phyloP scores from a whole-genome alignment of 2,329 filamentous ascomycete genomes.

The Talaromyces atroroseus region DNA sequence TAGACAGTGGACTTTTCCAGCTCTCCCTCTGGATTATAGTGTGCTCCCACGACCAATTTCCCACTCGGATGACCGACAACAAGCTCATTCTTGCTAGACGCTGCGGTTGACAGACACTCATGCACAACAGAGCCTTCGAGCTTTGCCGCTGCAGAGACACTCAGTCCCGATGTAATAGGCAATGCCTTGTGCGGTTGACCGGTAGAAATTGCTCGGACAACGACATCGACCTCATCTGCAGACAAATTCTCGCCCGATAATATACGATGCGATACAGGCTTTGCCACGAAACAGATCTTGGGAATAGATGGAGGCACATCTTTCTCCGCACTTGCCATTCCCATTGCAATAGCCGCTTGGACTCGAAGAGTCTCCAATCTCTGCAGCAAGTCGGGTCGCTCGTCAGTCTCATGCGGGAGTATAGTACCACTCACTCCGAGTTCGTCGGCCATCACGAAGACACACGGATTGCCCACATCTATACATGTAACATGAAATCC shows the following conservation, averaged over 20 bases:
- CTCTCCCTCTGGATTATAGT: constrained; percentile 30
- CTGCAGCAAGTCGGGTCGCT: constrained; percentile 37
- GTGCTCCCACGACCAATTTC: constrained; percentile 39
- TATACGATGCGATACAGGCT: constrained; percentile 31
- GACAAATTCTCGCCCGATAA: constrained; percentile 34
- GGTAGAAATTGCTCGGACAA: constrained; percentile 50
- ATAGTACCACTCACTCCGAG: constrained; percentile 48
- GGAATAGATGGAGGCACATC: constrained; percentile 54
- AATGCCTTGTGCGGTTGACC: constrained; percentile 54
- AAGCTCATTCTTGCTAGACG: constrained; percentile 28
- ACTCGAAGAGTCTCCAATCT: constrained; percentile 54
- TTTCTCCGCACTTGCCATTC: constrained; percentile 44
- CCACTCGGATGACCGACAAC: constrained; percentile 46
- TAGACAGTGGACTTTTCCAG: constrained; percentile 41
- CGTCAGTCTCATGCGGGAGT: constrained; percentile 51
- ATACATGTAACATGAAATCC: constrained; percentile 52
- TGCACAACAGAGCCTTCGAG: constrained; percentile 39
- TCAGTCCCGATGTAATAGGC: constrained; percentile 52
- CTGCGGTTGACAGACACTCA: constrained; percentile 20
- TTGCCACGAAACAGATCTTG: constrained; percentile 56
- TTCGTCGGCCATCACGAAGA: constrained; percentile 55
- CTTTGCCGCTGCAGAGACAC: constrained; percentile 45
- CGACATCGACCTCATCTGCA: constrained; percentile 29
- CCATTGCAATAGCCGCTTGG: constrained; percentile 57
- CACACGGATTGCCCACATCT: constrained; percentile 60